Evolutionary conservation across 805 yeast species (phyloP), one percentile per base, ranked within the genome.

Genomic region (Lipomyces lipofer): DNA sequence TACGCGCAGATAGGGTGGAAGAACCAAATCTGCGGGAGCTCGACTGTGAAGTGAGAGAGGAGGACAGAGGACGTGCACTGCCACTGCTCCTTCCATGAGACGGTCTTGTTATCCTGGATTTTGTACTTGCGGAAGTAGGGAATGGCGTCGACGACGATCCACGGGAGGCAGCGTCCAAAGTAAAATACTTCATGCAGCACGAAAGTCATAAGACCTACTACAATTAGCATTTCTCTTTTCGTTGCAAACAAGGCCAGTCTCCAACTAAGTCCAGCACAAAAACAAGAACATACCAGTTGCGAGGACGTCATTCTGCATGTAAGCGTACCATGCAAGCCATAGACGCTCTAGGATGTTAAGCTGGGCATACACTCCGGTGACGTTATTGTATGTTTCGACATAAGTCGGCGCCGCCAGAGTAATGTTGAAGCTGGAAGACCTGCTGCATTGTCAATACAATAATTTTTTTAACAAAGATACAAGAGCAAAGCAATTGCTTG

Each of bases 21-120:
- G 48, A 90, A 85, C 96, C 97, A 92, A 63, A 92, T 94, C 52
- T 97, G 98, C 58, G 94, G 77, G 4, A 96, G 96, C 76, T 92
- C 99, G 48, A 92, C 95, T 60, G 92, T 72, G 71, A 90, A 84
- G 74, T 92, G 99, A 2, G 95, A 86, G 46, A 83, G 79, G 52
- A 94, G 73, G 29, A 92, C 97, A 27, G 86, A 75, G 71, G 88
- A 86, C 64, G 88, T 76, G 73, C 99, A 92, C 71, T 88, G 90
- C 91, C 95, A 83, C 71, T 92, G 97, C 74, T 92, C 97, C 69
- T 79, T 78, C 56, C 80, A 78, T 44, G 87, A 76, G 38, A 97
- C 96, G 51, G 85, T 72, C 69, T 88, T 88, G 38, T 86, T 80
- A 45, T 88, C 90, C 76, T 92, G 99, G 64, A 94, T 85, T 74